These are phyloP conservation scores for Polytrichum commune DNA, from an alignment of 225 moss, liverwort and hornwort genomes.

Conservation along the genomic window DNA sequence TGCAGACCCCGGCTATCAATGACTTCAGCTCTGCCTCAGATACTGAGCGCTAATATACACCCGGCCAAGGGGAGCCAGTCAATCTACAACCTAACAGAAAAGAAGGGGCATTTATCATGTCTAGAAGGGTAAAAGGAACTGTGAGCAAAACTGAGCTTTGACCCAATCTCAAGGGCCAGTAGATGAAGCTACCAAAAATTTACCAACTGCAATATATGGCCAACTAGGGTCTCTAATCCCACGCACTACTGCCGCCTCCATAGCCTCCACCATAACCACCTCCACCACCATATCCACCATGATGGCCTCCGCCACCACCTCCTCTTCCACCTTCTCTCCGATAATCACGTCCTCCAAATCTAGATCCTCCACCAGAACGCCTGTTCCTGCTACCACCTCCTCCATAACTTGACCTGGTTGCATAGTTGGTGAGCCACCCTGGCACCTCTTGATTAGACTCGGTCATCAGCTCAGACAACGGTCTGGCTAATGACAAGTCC, in stretches of 20 bases:
- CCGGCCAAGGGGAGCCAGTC: slow-evolving; percentile 92
- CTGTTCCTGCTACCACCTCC: slow-evolving; percentile 74
- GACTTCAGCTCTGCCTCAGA: slow-evolving; percentile 45
- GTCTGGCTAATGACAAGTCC: slow-evolving; percentile 73
- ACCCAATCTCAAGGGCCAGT: slow-evolving; percentile 24
- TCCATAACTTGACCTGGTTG: slow-evolving; percentile 41
- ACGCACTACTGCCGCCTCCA: slow-evolving; percentile 81
- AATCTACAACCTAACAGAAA: slow-evolving; percentile 54
- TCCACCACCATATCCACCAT: slow-evolving; percentile 49
- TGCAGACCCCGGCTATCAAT: slow-evolving; percentile 36
- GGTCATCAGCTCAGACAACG: slow-evolving; percentile 79
- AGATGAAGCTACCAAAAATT: slow-evolving; percentile 75
- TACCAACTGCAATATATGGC: slow-evolving; percentile 29
- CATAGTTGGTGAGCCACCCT: slow-evolving; percentile 69
- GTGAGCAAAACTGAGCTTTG: slow-evolving; percentile 77
- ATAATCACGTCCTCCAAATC: slow-evolving; percentile 86
- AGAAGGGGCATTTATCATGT: slow-evolving; percentile 52
- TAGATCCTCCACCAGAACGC: slow-evolving; percentile 77
- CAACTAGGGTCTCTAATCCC: slow-evolving; percentile 57
- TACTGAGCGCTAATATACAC: slow-evolving; percentile 84
- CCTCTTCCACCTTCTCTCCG: slow-evolving; percentile 78
- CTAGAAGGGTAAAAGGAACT: slow-evolving; percentile 59
- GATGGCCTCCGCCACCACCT: slow-evolving; percentile 59
- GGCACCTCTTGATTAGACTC: slow-evolving; percentile 99
- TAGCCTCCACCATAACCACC: slow-evolving; percentile 68